phyloP scores from a whole-genome alignment of 495 filamentous ascomycete species.

The Halenospora varia region DNA sequence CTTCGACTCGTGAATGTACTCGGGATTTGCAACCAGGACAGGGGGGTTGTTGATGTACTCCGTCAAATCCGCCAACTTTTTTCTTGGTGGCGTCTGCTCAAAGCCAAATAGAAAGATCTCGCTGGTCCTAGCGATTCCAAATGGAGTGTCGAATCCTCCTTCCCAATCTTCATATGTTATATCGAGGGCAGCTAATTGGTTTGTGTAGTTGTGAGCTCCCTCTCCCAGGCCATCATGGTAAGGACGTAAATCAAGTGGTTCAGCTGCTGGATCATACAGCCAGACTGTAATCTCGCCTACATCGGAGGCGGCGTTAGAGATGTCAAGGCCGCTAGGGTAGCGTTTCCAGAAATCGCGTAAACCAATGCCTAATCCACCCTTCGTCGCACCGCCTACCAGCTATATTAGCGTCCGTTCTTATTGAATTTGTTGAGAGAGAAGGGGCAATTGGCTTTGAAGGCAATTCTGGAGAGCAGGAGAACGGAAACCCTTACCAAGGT shows the following conservation, averaged over 20 bases:
- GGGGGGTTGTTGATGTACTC: constrained; percentile 34
- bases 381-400: constrained; percentile 37
- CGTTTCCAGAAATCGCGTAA: constrained; percentile 49
- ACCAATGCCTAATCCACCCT: constrained; percentile 43
- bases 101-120: constrained; percentile 42
- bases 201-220: constrained; percentile 34
- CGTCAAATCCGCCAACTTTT: constrained; percentile 30
- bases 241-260: constrained; percentile 42
- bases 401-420: too few species aligned
- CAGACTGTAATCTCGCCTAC: constrained; percentile 40
- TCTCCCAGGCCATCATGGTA: constrained; percentile 44
- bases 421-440: too few species aligned
- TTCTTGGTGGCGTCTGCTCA: constrained; percentile 33
- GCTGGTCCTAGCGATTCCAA: constrained; percentile 44
- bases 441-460: too few species aligned
- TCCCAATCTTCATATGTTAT: constrained; percentile 54
- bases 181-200: constrained; percentile 46
- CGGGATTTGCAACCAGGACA: constrained; percentile 31
- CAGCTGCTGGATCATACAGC: constrained; percentile 45
- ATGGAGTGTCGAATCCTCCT: constrained; percentile 39
- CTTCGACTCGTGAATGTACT: constrained; percentile 37
- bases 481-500: too few species aligned
- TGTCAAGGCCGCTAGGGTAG: constrained; percentile 44
- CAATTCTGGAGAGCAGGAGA: too few species aligned
- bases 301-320: constrained; percentile 34